These are phyloP conservation scores for Collybiopsis confluens DNA, from an alignment of 768 basidiomycete genomes.

Conservation along the genomic window DNA sequence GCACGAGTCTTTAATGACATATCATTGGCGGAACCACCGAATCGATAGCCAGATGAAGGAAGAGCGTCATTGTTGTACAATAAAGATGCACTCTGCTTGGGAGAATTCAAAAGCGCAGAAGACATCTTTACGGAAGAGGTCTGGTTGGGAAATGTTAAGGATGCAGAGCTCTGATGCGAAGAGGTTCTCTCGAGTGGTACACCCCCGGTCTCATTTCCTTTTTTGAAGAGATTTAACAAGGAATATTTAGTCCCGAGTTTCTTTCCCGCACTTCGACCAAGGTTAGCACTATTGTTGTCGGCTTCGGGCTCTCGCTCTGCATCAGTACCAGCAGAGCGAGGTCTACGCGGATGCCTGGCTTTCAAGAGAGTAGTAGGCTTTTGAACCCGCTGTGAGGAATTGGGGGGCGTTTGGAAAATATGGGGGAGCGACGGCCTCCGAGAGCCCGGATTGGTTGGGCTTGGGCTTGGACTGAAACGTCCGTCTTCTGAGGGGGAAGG, in stretches of 20 bases:
- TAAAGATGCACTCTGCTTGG: constrained; percentile 15
- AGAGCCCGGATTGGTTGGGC: constrained; percentile 28
- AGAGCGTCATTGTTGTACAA: constrained; percentile 18
- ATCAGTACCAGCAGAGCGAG: constrained; percentile 70
- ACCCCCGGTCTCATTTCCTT: constrained; percentile 28
- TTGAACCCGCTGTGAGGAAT: constrained; percentile 25
- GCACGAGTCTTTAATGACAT: constrained; percentile 22
- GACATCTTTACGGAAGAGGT: constrained; percentile 2
- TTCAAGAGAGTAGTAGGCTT: constrained; percentile 31
- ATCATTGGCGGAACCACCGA: constrained; percentile 30
- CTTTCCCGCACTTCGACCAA: constrained; percentile 31
- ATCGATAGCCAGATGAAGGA: constrained; percentile 18
- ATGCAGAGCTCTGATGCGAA: constrained; percentile 17
- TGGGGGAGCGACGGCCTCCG: constrained; percentile 73
- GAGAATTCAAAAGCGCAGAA: constrained; percentile 17
- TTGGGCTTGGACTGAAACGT: constrained; percentile 16
- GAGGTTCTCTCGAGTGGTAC: constrained; percentile 13
- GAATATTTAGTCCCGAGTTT: constrained; percentile 70
- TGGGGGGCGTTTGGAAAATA: constrained; percentile 32
- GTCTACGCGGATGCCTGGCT: constrained; percentile 41
- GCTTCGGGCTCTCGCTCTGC: constrained; percentile 41
- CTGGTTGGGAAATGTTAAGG: constrained; percentile 15
- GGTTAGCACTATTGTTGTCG: constrained; percentile 23
- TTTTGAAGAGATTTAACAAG: constrained; percentile 71
- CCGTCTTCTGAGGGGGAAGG: constrained; percentile 27